These are phyloP conservation scores for Leptographium flavum DNA, from an alignment of 2,329 filamentous ascomycete genomes.

Conservation along the genomic window DNA sequence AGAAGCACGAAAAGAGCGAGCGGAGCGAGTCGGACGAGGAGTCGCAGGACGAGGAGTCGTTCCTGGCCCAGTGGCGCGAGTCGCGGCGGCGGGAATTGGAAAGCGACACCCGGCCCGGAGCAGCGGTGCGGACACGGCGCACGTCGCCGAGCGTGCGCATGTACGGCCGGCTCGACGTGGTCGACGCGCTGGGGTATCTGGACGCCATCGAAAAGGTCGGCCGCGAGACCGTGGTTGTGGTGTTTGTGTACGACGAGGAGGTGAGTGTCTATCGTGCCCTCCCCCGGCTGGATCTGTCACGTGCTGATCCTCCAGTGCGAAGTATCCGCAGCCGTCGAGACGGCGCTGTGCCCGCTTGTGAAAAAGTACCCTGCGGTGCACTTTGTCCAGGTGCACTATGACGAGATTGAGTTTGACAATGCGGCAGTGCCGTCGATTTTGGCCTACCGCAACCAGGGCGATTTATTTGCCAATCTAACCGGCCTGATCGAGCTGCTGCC, in stretches of 20 bases:
- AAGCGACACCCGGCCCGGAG: slow-evolving; percentile 31
- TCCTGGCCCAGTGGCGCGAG: slow-evolving; percentile 76
- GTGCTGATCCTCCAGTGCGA: slow-evolving; percentile 42
- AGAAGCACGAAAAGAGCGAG: too few species aligned
- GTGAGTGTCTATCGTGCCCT: slow-evolving; percentile 34
- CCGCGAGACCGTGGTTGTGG: slow-evolving; percentile 70
- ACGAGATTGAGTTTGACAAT: slow-evolving; percentile 87
- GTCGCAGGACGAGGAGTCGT: slow-evolving; percentile 55
- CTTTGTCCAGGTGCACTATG: slow-evolving; percentile 83
- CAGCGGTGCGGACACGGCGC: slow-evolving; percentile 42
- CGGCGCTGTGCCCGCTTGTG: slow-evolving; percentile 63
- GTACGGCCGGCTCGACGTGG: slow-evolving; percentile 67
- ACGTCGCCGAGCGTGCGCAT: slow-evolving; percentile 63
- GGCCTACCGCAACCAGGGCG: slow-evolving; percentile 74
- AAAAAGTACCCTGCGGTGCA: slow-evolving; percentile 54
- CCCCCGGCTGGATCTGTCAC: background rate
- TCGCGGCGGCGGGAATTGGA: slow-evolving; percentile 65
- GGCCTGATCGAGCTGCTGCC: slow-evolving; percentile 80
- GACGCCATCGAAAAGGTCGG: slow-evolving; percentile 88
- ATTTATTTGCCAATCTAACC: slow-evolving; percentile 80
- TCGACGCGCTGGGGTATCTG: slow-evolving; percentile 86
- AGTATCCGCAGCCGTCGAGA: slow-evolving; percentile 65
- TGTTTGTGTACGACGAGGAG: slow-evolving; percentile 82
- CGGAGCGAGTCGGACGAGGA: slow-evolving; percentile 35
- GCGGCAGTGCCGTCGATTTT: slow-evolving; percentile 77